Evolutionary conservation across 2,329 filamentous ascomycete genomes (phyloP).

Genomic region (Stagonosporopsis rhizophila): DNA sequence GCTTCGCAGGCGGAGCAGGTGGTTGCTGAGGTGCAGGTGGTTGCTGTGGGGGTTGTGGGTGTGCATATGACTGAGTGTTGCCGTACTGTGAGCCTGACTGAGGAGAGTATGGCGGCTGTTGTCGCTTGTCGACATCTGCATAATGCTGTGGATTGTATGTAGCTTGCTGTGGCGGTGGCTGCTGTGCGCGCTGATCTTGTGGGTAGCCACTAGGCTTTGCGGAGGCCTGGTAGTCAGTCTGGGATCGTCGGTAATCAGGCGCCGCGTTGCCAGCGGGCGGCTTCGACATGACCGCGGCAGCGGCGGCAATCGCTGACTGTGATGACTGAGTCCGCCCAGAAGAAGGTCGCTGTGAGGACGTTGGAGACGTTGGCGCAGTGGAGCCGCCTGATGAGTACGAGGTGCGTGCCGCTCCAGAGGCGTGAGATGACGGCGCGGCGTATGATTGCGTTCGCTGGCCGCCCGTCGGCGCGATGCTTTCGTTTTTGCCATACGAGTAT

Average conservation of each 20-base stretch:
- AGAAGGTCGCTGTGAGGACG: slow-evolving; percentile 53
- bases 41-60: slow-evolving; percentile 52
- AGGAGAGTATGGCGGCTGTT: slow-evolving; percentile 39
- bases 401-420: slow-evolving; percentile 57
- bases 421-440: slow-evolving; percentile 48
- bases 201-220: slow-evolving; percentile 45
- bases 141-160: slow-evolving; percentile 83
- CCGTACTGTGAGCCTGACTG: slow-evolving; percentile 13
- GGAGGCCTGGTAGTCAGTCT: slow-evolving; percentile 51
- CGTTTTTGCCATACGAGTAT: slow-evolving; percentile 19
- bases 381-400: slow-evolving; percentile 51
- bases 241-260: slow-evolving; percentile 54
- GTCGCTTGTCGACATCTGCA: slow-evolving; percentile 56
- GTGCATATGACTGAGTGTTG: slow-evolving; percentile 27
- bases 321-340: slow-evolving; percentile 59
- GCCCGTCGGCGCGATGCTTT: slow-evolving; percentile 42
- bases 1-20: slow-evolving; percentile 12
- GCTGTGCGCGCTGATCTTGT: slow-evolving; percentile 51
- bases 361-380: slow-evolving; percentile 56
- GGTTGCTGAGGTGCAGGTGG: slow-evolving; percentile 21
- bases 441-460: slow-evolving; percentile 52
- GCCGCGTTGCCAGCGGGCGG: slow-evolving; percentile 37
- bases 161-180: slow-evolving; percentile 56
- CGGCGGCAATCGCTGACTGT: slow-evolving; percentile 51
- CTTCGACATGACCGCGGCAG: slow-evolving; percentile 57